Conservation (phyloP, 192 early-diverging fungal genomes). For the Backusella psychrophila region DNA sequence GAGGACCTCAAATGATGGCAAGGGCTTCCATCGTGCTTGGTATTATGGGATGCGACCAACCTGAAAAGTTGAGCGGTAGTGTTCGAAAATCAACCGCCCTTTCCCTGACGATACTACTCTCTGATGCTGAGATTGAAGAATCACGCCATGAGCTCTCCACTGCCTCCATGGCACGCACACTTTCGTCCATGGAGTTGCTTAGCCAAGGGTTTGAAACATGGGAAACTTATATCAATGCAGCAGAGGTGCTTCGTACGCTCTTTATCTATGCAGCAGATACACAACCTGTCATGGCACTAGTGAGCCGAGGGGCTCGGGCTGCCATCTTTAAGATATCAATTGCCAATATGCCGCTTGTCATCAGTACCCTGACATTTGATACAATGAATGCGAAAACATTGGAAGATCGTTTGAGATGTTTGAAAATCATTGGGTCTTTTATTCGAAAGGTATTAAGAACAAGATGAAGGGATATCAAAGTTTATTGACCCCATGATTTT, state of each 20-base stretch:
- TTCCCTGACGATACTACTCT: constrained; percentile 62
- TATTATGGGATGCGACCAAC: constrained; percentile 66
- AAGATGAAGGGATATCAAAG: constrained; percentile 30
- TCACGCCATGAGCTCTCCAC: constrained; percentile 23
- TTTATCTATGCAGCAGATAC: constrained; percentile 53
- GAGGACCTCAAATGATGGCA: constrained; percentile 42
- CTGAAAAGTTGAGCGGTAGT: constrained; percentile 43
- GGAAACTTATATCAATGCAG: constrained; percentile 74
- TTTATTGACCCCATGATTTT: neutral
- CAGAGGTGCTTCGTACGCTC: constrained; percentile 57
- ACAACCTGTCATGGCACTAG: constrained; percentile 23
- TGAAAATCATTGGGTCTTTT: constrained; percentile 73
- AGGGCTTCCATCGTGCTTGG: constrained; percentile 74
- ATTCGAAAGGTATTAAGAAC: constrained; percentile 59
- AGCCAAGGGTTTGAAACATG: constrained; percentile 70
- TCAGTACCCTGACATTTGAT: constrained; percentile 74
- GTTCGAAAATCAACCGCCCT: constrained; percentile 62
- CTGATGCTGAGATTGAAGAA: constrained; percentile 53
- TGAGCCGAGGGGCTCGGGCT: constrained; percentile 62
- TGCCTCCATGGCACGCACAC: constrained; percentile 13
- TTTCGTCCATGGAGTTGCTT: constrained; percentile 60
- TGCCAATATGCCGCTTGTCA: constrained; percentile 63
- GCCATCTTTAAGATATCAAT: constrained; percentile 72
- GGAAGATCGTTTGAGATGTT: constrained; percentile 51
- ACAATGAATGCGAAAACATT: constrained; percentile 63